Conservation (phyloP, 73 alveolate species). For the Paramecium sexaurelia region DNA sequence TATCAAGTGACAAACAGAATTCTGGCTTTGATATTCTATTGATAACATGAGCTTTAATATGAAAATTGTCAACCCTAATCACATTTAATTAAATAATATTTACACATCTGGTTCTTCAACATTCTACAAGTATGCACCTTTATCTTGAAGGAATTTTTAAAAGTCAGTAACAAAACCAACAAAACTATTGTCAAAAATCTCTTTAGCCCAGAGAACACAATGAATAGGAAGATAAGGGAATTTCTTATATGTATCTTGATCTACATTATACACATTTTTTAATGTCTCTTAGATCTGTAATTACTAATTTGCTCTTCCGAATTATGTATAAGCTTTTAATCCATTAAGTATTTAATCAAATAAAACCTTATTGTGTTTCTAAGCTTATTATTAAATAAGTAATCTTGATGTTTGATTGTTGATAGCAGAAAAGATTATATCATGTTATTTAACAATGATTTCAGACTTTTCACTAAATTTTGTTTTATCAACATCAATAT, state of each 20-base stretch:
- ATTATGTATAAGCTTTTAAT: conserved; percentile 1
- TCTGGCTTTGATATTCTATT: conserved; percentile 37
- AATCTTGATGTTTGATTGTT: conserved; percentile 12
- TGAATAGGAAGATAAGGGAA: conserved; percentile 49
- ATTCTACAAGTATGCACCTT: background rate
- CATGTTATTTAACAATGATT: background rate
- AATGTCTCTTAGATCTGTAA: background rate
- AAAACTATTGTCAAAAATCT: conserved; percentile 16
- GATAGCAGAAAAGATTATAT: conserved; percentile 24
- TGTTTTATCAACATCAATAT: background rate
- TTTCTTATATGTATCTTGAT: conserved; percentile 33
- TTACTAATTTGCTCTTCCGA: background rate
- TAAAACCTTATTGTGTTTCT: background rate
- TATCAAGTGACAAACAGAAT: conserved; percentile 6
- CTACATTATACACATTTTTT: conserved; percentile 9
- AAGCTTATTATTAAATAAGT: background rate
- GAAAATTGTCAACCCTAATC: background rate
- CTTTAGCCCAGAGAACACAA: conserved; percentile 53
- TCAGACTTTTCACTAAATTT: conserved; percentile 28
- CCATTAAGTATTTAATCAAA: conserved; percentile 52
- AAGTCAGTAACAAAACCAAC: conserved; percentile 49
- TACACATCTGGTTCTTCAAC: too few relatives aligned
- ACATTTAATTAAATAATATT: background rate
- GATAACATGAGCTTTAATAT: conserved; percentile 24
- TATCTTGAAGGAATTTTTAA: background rate